Base-by-base conservation (phyloP, 2,329 filamentous ascomycete species). In the Neospermospora avenae region DNA sequence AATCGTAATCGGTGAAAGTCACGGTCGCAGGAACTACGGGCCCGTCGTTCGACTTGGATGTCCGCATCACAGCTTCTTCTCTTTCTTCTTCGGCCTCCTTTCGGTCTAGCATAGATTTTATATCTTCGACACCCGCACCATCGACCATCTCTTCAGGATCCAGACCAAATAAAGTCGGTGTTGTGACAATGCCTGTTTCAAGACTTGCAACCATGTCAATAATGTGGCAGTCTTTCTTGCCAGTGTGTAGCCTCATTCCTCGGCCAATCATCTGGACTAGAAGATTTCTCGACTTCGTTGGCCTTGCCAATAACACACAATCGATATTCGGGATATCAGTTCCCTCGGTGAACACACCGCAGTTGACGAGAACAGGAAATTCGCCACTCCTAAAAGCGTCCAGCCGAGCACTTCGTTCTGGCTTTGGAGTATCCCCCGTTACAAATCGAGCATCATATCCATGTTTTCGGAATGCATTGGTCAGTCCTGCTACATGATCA, bases 301-400 rank as follows among this genome's bases (percentile, higher is more conserved):
- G 95, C 24, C 95, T 81, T 3, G 89, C 92, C 8, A 99, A 81
- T 8, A 99, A 72, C 24, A 99, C 84, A 71, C 95, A 98, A 76
- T 99, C 95, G 66, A 99, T 90, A 72, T 96, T 97, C 5, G 96
- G 95, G 34, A 99, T 96, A 70, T 99, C 95, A 0, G 95, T 99
- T 2, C 95, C 95, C 77, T 99, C 95, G 0, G 93, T 98, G 70
- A 96, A 98, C 42, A 99, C 90, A 8, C 93, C 93, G 71, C 95
- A 98, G 72, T 99, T 99, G 55, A 99, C 77, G 14, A 99, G 81
- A 0, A 99, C 91, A 0, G 91, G 91, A 64, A 90, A 98, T 45
- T 92, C 83, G 7, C 86, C 83, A 1, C 78, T 81, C 65, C 83
- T 89, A 75, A 99, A 99, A 2, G 84, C 84, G 34, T 90, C 86